Evolutionary conservation across 805 yeast species (phyloP), one percentile per base, ranked within the genome.

Genomic region (Saccharomycopsis capsularis): DNA sequence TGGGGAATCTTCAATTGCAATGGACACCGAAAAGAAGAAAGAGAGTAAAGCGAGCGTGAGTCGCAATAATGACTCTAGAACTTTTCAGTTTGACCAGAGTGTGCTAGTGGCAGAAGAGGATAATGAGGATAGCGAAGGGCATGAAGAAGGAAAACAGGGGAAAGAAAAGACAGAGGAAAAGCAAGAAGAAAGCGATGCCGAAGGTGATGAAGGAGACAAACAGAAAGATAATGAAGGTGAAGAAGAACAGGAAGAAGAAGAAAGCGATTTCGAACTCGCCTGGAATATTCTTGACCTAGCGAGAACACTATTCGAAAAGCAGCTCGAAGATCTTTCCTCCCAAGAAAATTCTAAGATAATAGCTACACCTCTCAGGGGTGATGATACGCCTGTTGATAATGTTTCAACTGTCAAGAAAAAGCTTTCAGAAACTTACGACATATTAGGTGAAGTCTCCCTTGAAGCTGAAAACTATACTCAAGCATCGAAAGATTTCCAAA

Each of bases 391-490:
- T 2, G 44, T 56, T 5, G 63, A 70, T 47, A 66, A 67, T 18
- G 63, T 59, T 29, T 62, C 70, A 13, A 61, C 59, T 25, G 54
- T 72, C 23, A 66, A 72, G 49, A 68, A 71, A 57, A 84, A 79
- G 55, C 67, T 89, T 21, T 79, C 90, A 0, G 90, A 86, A 49
- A 76, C 82, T 1, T 84, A 81, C 61, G 90, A 85, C 59, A 64
- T 90, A 9, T 69, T 89, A 16, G 98, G 98, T 29, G 97, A 91
- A 61, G 84, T 90, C 7, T 82, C 95, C 0, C 69, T 90, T 40
- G 99, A 91, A 60, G 78, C 93, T 1, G 97, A 91, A 58, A 86
- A 87, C 63, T 89, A 89, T 63, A 66, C 70, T 15, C 95, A 87
- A 63, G 86, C 96, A 0, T 75, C 82, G 0, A 67, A 68, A 18